phyloP scores from a whole-genome alignment of 2,329 filamentous ascomycete genomes.

The Ilyonectria sp. region DNA sequence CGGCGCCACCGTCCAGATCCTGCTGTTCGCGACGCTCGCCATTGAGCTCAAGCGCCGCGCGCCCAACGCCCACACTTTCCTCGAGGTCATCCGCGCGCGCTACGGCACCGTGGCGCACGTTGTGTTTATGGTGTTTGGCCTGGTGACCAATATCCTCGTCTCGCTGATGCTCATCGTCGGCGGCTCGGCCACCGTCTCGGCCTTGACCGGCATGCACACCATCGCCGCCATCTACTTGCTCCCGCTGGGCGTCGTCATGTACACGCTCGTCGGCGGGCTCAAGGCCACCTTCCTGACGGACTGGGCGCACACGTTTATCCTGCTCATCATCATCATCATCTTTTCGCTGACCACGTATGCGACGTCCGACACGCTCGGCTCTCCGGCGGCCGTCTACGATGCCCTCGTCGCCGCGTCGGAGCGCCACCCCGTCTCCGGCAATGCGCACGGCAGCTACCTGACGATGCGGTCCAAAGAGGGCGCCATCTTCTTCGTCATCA shows the following conservation, averaged over 20 bases:
- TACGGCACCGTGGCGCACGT: conserved; percentile 81
- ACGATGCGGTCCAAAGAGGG: conserved; percentile 83
- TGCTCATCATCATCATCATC: conserved; percentile 87
- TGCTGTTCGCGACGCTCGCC: conserved; percentile 90
- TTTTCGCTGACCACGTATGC: conserved; percentile 89
- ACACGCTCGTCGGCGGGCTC: conserved; percentile 84
- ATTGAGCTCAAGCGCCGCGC: conserved; percentile 91
- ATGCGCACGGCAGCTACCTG: conserved; percentile 85
- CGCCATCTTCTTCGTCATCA: conserved; percentile 92
- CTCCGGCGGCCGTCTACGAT: conserved; percentile 84
- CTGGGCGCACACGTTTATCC: conserved; percentile 88
- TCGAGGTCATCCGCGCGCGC: conserved; percentile 86
- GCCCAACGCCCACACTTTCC: conserved; percentile 88
- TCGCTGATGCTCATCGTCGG: conserved; percentile 92
- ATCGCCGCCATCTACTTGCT: conserved; percentile 88
- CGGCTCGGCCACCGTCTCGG: conserved; percentile 72
- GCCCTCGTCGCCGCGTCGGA: conserved; percentile 78
- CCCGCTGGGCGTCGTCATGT: conserved; percentile 79
- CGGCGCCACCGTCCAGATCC: conserved; percentile 84
- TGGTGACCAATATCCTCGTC: conserved; percentile 89
- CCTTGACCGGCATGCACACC: conserved; percentile 65
- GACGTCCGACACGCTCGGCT: conserved; percentile 80
- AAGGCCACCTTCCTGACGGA: conserved; percentile 92
- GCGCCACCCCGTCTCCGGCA: conserved; percentile 83
- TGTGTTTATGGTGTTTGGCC: conserved; percentile 85